Base-by-base conservation (phyloP, 1,139 yeast species). In the Komagataea norvegica region DNA sequence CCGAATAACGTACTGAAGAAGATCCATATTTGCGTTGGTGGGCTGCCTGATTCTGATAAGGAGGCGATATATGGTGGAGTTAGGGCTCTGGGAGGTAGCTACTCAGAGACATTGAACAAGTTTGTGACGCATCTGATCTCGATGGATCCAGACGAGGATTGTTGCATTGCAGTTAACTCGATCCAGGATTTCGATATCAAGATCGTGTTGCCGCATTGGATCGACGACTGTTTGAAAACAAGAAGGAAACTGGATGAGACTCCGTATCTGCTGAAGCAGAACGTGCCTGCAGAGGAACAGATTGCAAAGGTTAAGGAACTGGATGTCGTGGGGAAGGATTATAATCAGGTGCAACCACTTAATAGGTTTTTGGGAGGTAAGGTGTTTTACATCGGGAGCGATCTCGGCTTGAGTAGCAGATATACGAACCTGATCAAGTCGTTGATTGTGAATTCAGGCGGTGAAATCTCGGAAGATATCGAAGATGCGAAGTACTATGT, bases 51-150 rank as follows among this genome's bases (percentile, higher is more conserved):
- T 1, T 79, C 78, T 8, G 91, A 82, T 48, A 69, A 71, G 36
- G 89, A 80, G 41, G 76, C 73, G 10, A 70, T 82, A 15, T 74
- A 77, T 47, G 84, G 77, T 4, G 86, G 81, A 0, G 79, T 83
- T 0, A 59, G 72, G 23, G 81, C 85, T 0, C 68, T 84, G 47
- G 96, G 95, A 1, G 96, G 96, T 1, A 74, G 72, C 34, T 79
- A 67, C 53, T 62, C 77, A 39, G 81, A 79, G 40, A 68, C 70
- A n/a, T 60, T 88, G 25, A 77, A 86, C 8, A 71, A 72, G 37
- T 72, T 72, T 45, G 84, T 94, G 2, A 86, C 96, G 0, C 96
- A 89, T 64, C 67, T 87, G 34, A 65, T 89, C 13, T 74, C 94
- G 0, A 54, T 61, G 8, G 76, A 74, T 47, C 55, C 71, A 20